These are phyloP conservation scores for Leccinum longicurvipes DNA, from an alignment of 768 basidiomycete genomes.

Conservation along the genomic window DNA sequence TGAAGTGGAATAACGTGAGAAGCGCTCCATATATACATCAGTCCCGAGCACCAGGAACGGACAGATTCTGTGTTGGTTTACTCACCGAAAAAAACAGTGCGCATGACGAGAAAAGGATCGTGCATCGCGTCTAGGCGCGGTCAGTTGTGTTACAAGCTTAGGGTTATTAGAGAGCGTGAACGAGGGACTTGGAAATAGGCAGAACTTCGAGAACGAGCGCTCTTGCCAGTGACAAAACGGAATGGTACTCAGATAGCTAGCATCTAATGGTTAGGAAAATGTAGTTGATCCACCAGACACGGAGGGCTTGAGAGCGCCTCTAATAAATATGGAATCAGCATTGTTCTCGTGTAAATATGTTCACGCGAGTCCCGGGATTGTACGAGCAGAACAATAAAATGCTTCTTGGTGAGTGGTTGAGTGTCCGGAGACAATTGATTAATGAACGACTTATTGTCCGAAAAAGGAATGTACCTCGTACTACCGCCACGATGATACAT, in stretches of 20 bases:
- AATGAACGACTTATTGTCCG: slow-evolving; percentile 22
- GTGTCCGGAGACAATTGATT: too few relatives aligned
- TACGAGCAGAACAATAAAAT: slow-evolving; percentile 21
- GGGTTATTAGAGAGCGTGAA: slow-evolving; percentile 13
- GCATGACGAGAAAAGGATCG: slow-evolving; percentile 54
- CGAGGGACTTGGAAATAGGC: not conserved
- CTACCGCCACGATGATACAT: too few relatives aligned
- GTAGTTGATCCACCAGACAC: slow-evolving; percentile 24
- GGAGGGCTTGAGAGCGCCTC: not conserved
- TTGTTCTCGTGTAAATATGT: slow-evolving; percentile 2
- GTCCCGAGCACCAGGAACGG: not conserved
- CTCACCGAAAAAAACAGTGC: slow-evolving; percentile 59
- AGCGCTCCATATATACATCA: slow-evolving; percentile 30
- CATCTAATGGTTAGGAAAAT: slow-evolving; percentile 3
- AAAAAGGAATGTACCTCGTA: slow-evolving; percentile 21
- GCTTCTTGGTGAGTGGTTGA: not conserved
- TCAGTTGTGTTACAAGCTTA: slow-evolving; percentile 8
- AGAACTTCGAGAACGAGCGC: not conserved
- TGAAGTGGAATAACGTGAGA: slow-evolving; percentile 47
- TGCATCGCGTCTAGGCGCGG: slow-evolving; percentile 31
- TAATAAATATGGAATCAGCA: slow-evolving; percentile 14
- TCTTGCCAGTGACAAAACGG: not conserved
- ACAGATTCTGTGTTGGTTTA: not conserved
- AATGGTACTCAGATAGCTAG: slow-evolving; percentile 10
- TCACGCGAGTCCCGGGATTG: not conserved